Evolutionary conservation across 164 flowering plant genomes (phyloP).

Genomic region (Pachysandra terminalis): DNA sequence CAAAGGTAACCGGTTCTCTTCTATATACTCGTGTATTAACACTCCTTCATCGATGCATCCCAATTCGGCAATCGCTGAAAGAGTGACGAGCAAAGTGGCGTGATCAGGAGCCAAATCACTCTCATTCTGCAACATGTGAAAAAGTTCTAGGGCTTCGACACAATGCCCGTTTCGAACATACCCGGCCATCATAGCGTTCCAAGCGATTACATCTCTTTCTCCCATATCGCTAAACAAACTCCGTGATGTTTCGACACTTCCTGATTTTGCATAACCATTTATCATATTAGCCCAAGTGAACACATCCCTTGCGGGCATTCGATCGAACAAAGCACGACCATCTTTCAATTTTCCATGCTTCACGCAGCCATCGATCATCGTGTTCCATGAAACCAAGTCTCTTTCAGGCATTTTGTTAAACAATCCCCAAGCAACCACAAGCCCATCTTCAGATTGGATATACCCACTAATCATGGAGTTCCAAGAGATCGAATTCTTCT

Average conservation of each 20-base stretch:
- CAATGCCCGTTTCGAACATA: constrained; percentile 48
- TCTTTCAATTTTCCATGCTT: constrained; percentile 49
- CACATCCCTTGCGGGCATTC: constrained; percentile 49
- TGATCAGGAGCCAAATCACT: constrained; percentile 39
- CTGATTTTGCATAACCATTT: constrained; percentile 53
- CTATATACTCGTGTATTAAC: constrained; percentile 40
- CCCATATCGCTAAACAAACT: constrained; percentile 48
- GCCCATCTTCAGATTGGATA: constrained; percentile 28
- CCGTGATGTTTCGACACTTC: constrained; percentile 40
- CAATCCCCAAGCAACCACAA: constrained; percentile 39
- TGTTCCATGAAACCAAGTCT: constrained; percentile 69
- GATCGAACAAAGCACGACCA: constrained; percentile 43
- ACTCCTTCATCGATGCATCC: constrained; percentile 48
- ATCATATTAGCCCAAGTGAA: constrained; percentile 65
- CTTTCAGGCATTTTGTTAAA: constrained; percentile 57
- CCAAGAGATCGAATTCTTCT: constrained; percentile 58
- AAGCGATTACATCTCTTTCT: constrained; percentile 48
- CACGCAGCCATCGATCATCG: constrained; percentile 57
- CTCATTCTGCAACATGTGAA: constrained; percentile 30
- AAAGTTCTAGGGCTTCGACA: constrained; percentile 48
- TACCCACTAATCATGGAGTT: constrained; percentile 63
- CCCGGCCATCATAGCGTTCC: constrained; percentile 69
- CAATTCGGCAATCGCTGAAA: constrained; percentile 53
- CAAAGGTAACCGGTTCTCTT: constrained; percentile 26
- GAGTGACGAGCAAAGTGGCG: constrained; percentile 40